phyloP scores from a whole-genome alignment of 306 rosid genomes.

The Comarum palustre region DNA sequence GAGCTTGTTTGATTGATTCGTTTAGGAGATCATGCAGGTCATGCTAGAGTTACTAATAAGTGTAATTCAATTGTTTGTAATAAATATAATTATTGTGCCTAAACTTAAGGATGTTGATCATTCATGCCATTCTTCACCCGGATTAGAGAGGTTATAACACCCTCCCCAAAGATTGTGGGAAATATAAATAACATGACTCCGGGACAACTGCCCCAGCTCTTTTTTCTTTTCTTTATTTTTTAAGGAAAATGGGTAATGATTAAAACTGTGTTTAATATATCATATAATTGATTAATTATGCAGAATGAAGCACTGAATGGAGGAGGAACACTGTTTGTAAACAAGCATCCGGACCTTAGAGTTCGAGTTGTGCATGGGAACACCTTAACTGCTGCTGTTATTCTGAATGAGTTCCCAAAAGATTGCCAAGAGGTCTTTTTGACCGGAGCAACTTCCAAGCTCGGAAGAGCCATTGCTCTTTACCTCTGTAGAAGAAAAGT shows the following conservation, averaged over 20 bases:
- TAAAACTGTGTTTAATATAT: not conserved
- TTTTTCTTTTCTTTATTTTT: too few relatives aligned
- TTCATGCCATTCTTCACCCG: not conserved
- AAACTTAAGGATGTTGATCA: not conserved
- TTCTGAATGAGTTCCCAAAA: conserved; percentile 69
- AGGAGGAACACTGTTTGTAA: conserved; percentile 91
- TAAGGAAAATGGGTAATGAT: too few relatives aligned
- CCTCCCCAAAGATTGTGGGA: not conserved
- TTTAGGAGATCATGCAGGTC: not conserved
- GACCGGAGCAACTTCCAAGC: conserved; percentile 93
- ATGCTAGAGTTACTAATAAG: not conserved
- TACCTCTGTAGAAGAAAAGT: conserved; percentile 81
- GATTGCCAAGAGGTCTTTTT: conserved; percentile 81
- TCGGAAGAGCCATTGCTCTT: conserved; percentile 96
- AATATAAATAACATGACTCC: not conserved
- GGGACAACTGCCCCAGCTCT: not conserved
- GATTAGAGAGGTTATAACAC: not conserved
- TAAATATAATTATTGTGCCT: not conserved
- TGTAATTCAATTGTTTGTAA: not conserved
- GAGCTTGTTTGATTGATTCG: not conserved
- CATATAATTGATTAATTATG: not conserved
- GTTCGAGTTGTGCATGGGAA: conserved; percentile 98
- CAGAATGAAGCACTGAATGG: conserved; percentile 93
- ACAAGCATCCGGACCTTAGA: conserved; percentile 79
- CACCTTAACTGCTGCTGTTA: conserved; percentile 94